Evolutionary conservation across 2,329 filamentous ascomycete genomes (phyloP), one percentile per base, ranked within the genome.

Genomic region (Aspergillus ochraceoroseus): DNA sequence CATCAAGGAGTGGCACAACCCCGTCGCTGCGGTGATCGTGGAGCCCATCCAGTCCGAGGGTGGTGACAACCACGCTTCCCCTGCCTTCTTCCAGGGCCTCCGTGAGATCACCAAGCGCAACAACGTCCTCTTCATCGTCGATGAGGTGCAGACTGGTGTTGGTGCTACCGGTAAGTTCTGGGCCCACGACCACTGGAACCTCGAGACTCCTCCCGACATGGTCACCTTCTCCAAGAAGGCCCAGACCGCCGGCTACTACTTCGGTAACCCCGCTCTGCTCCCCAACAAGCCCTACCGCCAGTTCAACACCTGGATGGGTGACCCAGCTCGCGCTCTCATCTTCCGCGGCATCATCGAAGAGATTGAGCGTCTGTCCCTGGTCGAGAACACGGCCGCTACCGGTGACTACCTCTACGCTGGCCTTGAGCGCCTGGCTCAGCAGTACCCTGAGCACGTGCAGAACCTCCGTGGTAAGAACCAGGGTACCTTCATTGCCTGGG

Each of bases 251-350:
- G 88, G 88, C 22, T 95, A 90, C 76, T 95, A 92, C 75, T 95
- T 82, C 62, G 83, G 83, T 46, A 83, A 92, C 74, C 76, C 79
- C 7, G 80, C 79, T 28, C 75, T 95, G 53, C 76, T 85, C 8
- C 88, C 88, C 48, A 94, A 94, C 74, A 89, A 89, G 76, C 85
- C 89, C 4, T 95, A 94, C 74, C 82, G 88, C 47, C 88, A 95
- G 70, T 95, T 95, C 76, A 95, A 95, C 75, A 95, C 87, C 33
- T 95, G 88, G 88, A 94, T 95, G 83, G 88, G 88, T 57, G 88
- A 95, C 70, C 88, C 88, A 11, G 82, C 84, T 9, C 82, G 87
- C 45, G 87, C 85, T 11, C 71, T 95, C 45, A 75, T 95, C 52
- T 94, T 94, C 82, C 80, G 85, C 49, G 83, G 80, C 58, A 94